Evolutionary conservation across 331 rosid genomes (phyloP), one percentile per base, ranked within the genome.

Genomic region (Pyracantha coccinea): DNA sequence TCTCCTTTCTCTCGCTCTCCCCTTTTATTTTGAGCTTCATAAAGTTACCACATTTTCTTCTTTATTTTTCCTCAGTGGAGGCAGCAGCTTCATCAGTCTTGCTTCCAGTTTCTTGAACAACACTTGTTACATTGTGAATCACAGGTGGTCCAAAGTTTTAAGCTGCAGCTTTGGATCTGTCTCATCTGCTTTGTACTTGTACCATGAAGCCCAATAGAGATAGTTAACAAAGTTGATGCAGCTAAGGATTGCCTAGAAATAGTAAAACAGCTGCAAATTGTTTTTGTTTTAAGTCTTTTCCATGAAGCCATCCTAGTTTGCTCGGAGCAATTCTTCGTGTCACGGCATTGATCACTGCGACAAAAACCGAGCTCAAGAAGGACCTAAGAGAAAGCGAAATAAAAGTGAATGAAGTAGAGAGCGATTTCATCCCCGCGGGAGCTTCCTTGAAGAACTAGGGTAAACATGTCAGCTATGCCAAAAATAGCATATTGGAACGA

Each of bases 401-500:
- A 86, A 89, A 91, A 16, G 93, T 88, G 50, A 93, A 78, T 16
- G 98, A 89, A 9, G 95, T 93, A 5, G 91, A 89, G 2, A 93
- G 85, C 17, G 98, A 93, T 80, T 84, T 94, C 97, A 94, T 88
- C 32, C 86, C 80, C 5, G 88, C 29, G 21, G 95, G 96, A 4
- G 96, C 87, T 82, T 94, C 97, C 64, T 86, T 87, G 77, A 92
- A 92, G 67, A 86, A 92, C 91, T 2, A 85, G 86, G 6, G 99
- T 94, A 86, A 94, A 94, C 99, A 94, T 88, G 61, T 94, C 97
- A 19, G 96, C 97, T 32, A 90, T 81, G 6, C 99, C 99, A 72
- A 94, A 94, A 21, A 90, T 87, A 0, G 88, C 92, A 66, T 87
- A 92, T 72, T 90, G 99, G 68, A 90, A 90, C 2, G 97, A 86